phyloP scores from a whole-genome alignment of 176 grass and related monocot genomes.

The Calamus simplicifolius region DNA sequence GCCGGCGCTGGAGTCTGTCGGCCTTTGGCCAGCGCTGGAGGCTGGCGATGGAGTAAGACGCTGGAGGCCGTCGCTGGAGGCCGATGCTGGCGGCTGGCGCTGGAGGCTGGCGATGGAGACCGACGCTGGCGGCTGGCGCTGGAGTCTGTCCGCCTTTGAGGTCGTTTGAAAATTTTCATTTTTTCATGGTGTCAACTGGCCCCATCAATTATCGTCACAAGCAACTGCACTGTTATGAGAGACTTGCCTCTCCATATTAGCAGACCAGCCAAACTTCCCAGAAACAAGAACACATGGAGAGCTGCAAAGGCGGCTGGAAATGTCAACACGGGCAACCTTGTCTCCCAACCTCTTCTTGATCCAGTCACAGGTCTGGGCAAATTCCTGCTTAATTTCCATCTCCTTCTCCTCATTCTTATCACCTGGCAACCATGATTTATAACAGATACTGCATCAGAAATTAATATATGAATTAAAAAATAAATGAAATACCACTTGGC shows the following conservation, averaged over 20 bases:
- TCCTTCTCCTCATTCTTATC: constrained; percentile 87
- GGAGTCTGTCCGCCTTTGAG: too few species aligned
- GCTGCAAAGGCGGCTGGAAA: constrained; percentile 78
- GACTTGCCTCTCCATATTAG: constrained; percentile 89
- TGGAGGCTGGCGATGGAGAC: too few species aligned
- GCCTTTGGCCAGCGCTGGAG: too few species aligned
- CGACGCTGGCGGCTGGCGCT: too few species aligned
- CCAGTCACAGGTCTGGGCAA: constrained; percentile 83
- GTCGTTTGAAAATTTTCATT: too few species aligned
- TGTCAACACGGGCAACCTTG: constrained; percentile 81
- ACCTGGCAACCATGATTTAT: constrained; percentile 31
- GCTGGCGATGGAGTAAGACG: too few species aligned
- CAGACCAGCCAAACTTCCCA: constrained; percentile 98
- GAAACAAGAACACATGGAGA: constrained; percentile 93
- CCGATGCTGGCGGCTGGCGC: too few species aligned
- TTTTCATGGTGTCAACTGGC: too few species aligned
- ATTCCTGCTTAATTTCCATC: constrained; percentile 90
- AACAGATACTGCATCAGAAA: neutral
- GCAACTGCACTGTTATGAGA: neutral
- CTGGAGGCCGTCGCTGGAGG: too few species aligned
- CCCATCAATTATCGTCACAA: too few species aligned
- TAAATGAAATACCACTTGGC: too few species aligned
- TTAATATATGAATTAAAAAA: constrained; percentile 20
- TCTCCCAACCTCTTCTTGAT: constrained; percentile 88
- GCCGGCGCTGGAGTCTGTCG: too few species aligned